phyloP scores from a whole-genome alignment of 805 yeast species.

The Saturnispora bothae region DNA sequence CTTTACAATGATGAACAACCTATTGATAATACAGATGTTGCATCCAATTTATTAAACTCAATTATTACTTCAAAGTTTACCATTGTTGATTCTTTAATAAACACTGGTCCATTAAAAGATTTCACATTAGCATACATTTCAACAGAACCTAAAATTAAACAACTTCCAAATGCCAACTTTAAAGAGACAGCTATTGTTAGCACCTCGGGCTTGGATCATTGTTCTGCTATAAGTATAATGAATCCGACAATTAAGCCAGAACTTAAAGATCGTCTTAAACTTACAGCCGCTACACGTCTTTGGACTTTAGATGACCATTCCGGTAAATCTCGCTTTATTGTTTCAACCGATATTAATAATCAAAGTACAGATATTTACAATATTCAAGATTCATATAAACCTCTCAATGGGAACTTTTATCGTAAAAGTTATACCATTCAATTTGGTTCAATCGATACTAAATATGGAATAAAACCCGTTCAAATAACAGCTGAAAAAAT shows the following conservation, averaged over 20 bases:
- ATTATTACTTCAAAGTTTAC: conserved; percentile 29
- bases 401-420: conserved; percentile 52
- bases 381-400: conserved; percentile 49
- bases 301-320: conserved; percentile 49
- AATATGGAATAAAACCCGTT: conserved; percentile 44
- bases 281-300: conserved; percentile 59
- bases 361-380: conserved; percentile 60
- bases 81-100: conserved; percentile 43
- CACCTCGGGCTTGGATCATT: conserved; percentile 51
- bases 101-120: conserved; percentile 65
- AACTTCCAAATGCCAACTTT: conserved; percentile 57
- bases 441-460: conserved; percentile 37
- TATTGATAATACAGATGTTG: conserved; percentile 13
- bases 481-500: conserved; percentile 66
- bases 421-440: conserved; percentile 55
- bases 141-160: conserved; percentile 43
- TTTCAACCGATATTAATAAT: conserved; percentile 60
- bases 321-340: conserved; percentile 41
- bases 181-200: conserved; percentile 60
- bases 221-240: conserved; percentile 49
- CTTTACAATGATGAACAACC: conserved; percentile 28
- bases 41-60: conserved; percentile 4
- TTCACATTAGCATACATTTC: conserved; percentile 56
- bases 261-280: conserved; percentile 57
- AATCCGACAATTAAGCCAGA: conserved; percentile 60